Evolutionary conservation across 352 stramenopile genomes (phyloP), one percentile per base, ranked within the genome.

Genomic region (Pythium chondricola): DNA sequence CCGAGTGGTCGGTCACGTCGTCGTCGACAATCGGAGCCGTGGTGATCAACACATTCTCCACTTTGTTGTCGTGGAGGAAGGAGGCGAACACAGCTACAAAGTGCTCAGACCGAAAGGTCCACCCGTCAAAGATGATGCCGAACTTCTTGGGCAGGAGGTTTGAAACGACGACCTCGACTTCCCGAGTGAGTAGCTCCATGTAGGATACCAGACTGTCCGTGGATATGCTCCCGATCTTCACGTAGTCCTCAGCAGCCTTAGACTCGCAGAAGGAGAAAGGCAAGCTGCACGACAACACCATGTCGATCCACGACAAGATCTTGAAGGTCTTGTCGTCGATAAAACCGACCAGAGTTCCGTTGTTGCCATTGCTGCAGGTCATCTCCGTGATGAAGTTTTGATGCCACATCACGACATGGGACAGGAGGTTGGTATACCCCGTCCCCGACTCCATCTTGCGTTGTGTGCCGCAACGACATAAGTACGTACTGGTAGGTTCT

Each of bases 71-170:
- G 20, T 46, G 46, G 13, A 14, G 46, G 16, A 54, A 54, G 2
- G 36, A 26, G 36, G 39, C 48, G 21, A 56, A 48, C 4, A 54
- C 26, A 2, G 47, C 47, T 2, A 54, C 47, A 22, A 42, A 54
- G 39, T 48, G 48, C n/a, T 56, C 48, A 1, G 48, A 56, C 2
- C 18, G 14, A 39, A 17, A 33, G 2, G 36, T 54, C 36, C 36
- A 45, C 25, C 47, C 47, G 29, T 40, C 47, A 24, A 54, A 46
- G 8, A 54, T 32, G 26, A 54, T 46, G n/a, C 47, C 47, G 9
- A 54, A 54, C 18, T 43, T 43, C 5, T 5, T 27, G 11, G 39
- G 24, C 6, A 50, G 20, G n/a, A 50, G 26, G n/a, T 50, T 32
- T 16, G 43, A 14, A 16, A 50, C 16, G 10, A 10, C 32, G 21